These are phyloP conservation scores for Coemansia sp. DNA, from an alignment of 192 early-diverging fungal genomes.

Conservation along the genomic window DNA sequence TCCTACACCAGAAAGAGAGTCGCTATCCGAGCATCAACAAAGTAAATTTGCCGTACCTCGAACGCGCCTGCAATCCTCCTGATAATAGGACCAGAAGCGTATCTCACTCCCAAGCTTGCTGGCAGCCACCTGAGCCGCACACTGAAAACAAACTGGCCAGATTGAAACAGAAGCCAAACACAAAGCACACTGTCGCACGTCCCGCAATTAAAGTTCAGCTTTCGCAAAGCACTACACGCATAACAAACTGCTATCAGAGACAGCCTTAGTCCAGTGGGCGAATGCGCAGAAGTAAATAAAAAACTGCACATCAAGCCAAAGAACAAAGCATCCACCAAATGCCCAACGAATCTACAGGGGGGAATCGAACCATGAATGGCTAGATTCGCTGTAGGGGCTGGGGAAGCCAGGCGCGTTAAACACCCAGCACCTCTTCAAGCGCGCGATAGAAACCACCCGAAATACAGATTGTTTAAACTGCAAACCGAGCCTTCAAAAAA, in stretches of 20 bases:
- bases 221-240: no score
- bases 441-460: conserved; percentile 1
- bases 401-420: neutral
- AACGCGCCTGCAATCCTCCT: neutral
- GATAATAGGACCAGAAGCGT: neutral
- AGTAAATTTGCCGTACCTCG: neutral
- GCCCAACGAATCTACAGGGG: neutral
- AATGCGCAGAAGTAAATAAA: neutral
- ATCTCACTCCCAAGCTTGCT: neutral
- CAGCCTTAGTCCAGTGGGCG: neutral
- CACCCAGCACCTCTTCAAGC: neutral
- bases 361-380: neutral
- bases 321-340: no score
- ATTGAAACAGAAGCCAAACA: neutral
- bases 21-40: neutral
- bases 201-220: neutral
- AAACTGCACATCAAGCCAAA: neutral
- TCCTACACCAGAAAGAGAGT: neutral
- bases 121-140: neutral
- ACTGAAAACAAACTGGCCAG: neutral
- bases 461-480: neutral
- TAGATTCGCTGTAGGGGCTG: neutral
- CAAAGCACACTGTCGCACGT: neutral
- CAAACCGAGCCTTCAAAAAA: neutral
- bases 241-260: no score